A percentile compares a stretch with the other conserved stretches of the same genome.
Evolutionary conservation across 2,329 filamentous ascomycete species (phyloP).

Genomic region (Alternaria sp.): DNA sequence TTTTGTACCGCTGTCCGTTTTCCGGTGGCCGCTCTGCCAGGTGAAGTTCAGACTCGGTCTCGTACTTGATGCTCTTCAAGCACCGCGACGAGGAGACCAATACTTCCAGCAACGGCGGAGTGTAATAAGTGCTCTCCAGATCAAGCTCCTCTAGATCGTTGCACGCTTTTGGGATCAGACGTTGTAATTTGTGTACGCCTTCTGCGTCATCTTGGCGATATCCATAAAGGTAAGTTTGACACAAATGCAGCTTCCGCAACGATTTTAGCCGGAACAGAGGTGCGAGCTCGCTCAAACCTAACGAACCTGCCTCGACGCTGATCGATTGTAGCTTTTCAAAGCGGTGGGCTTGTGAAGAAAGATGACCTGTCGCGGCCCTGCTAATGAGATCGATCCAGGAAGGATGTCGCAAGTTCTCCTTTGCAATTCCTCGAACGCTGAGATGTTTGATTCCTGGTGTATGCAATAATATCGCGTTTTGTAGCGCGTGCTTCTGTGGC

Average conservation of each 20-base stretch:
- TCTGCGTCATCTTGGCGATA: neutral
- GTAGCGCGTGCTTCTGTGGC: constrained; percentile 17
- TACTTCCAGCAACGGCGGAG: constrained; percentile 13
- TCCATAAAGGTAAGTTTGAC: constrained; percentile 10
- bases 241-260: constrained; percentile 23
- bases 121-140: constrained; percentile 18
- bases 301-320: constrained; percentile 12
- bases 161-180: constrained; percentile 20
- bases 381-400: constrained; percentile 31
- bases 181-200: constrained; percentile 11
- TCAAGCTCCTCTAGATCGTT: constrained; percentile 25
- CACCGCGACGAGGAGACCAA: constrained; percentile 21
- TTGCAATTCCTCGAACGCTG: neutral
- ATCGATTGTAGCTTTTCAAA: constrained; percentile 28
- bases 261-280: constrained; percentile 33
- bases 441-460: constrained; percentile 28
- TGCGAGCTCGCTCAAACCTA: constrained; percentile 18
- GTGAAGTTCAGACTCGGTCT: constrained; percentile 1
- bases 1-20: neutral
- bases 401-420: constrained; percentile 5
- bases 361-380: constrained; percentile 12
- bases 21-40: constrained; percentile 1
- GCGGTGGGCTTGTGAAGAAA: constrained; percentile 20
- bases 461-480: constrained; percentile 31
- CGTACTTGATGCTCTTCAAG: constrained; percentile 25